Evolutionary conservation across 257 asterid genomes (phyloP).

Genomic region (Rubia yunnanensis): DNA sequence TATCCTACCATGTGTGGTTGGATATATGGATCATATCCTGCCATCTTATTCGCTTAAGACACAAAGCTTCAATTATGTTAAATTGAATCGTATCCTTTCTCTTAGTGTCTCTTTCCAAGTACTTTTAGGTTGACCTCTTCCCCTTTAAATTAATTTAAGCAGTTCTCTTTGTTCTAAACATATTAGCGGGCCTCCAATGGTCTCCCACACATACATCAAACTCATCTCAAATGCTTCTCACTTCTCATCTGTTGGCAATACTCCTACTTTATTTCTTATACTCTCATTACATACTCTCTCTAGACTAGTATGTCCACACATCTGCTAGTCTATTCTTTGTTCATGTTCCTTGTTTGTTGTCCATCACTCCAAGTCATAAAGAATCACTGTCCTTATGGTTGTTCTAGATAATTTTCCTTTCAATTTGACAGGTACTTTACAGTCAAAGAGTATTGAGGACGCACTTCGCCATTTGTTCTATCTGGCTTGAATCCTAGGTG

Average conservation of each 20-base stretch:
- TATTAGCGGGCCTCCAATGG: background rate
- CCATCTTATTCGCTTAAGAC: background rate
- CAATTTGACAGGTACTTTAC: no score
- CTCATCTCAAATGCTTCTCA: background rate
- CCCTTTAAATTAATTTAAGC: no score
- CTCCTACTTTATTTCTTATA: no score
- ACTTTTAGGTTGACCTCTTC: background rate
- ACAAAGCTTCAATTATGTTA: background rate
- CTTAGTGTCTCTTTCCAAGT: background rate
- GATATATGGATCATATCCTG: no score
- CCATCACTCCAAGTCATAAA: background rate
- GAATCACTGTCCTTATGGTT: background rate
- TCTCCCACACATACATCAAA: background rate
- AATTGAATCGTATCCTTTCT: background rate
- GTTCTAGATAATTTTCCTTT: no score
- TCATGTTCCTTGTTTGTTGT: background rate
- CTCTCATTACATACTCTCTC: background rate
- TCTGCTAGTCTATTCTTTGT: no score
- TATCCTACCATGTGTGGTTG: background rate
- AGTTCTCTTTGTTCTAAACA: background rate
- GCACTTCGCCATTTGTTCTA: no score
- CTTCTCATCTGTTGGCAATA: no score
- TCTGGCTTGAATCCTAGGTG: background rate
- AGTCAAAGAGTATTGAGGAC: no score
- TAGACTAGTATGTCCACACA: background rate